These are phyloP conservation scores for Plenodomus lindquistii DNA, from an alignment of 2,329 filamentous ascomycete genomes.

Conservation along the genomic window DNA sequence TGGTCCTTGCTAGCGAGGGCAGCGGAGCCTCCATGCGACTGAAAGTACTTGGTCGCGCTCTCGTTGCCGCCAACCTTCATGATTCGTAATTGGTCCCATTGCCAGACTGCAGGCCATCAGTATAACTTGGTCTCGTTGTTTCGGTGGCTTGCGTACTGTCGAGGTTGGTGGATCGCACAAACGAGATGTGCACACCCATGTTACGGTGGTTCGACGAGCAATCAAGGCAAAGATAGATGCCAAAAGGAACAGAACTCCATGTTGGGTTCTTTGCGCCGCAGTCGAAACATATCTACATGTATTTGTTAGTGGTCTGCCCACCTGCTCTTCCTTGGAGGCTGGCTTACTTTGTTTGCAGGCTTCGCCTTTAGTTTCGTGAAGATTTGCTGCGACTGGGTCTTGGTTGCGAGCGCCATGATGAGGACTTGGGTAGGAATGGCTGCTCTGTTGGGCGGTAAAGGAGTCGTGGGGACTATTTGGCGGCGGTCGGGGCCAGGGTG, in stretches of 20 bases:
- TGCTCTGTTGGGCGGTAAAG: slow-evolving; percentile 23
- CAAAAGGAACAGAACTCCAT: slow-evolving; percentile 96
- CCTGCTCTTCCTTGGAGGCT: slow-evolving; percentile 16
- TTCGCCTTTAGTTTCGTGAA: slow-evolving; percentile 97
- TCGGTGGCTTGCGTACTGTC: slow-evolving; percentile 70
- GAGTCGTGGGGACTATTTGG: slow-evolving; percentile 38
- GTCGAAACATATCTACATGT: slow-evolving; percentile 87
- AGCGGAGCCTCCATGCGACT: slow-evolving; percentile 90
- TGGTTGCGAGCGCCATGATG: slow-evolving; percentile 71
- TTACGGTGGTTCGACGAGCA: slow-evolving; percentile 97
- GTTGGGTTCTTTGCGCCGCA: slow-evolving; percentile 97
- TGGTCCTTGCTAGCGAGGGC: slow-evolving; percentile 94
- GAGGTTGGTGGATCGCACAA: slow-evolving; percentile 96
- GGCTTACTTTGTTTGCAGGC: slow-evolving; percentile 84
- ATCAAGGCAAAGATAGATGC: slow-evolving; percentile 97
- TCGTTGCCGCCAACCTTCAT: slow-evolving; percentile 99
- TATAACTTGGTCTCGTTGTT: slow-evolving; percentile 3
- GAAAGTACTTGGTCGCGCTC: slow-evolving; percentile 97
- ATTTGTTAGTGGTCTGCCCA: slow-evolving; percentile 24
- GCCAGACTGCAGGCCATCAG: slow-evolving; percentile 65
- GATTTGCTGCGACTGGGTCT: slow-evolving; percentile 93
- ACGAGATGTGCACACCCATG: slow-evolving; percentile 97
- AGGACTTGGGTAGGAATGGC: slow-evolving; percentile 23
- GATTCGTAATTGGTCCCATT: slow-evolving; percentile 95
- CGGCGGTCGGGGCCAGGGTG: slow-evolving; percentile 27